These are phyloP conservation scores for Candida koratica DNA, from an alignment of 805 yeast genomes.

Conservation along the genomic window DNA sequence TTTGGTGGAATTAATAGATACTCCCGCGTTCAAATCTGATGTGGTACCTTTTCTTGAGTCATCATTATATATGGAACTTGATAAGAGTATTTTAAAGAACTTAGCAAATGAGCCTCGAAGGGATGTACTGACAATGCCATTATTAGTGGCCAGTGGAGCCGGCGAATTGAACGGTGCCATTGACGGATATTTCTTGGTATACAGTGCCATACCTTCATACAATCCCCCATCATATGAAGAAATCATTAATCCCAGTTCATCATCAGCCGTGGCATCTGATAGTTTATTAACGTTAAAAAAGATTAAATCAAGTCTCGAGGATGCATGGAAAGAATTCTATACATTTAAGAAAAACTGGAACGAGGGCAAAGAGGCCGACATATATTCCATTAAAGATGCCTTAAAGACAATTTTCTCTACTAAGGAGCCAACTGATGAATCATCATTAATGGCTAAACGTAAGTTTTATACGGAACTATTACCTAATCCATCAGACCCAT, in stretches of 20 bases:
- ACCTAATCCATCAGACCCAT: conserved; percentile 30
- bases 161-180: conserved; percentile 70
- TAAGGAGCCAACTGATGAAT: conserved; percentile 23
- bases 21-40: conserved; percentile 65
- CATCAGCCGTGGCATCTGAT: conserved; percentile 1
- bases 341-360: conserved; percentile 55
- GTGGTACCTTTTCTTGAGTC: conserved; percentile 75
- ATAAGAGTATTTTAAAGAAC: conserved; percentile 54
- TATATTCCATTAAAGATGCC: conserved; percentile 55
- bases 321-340: conserved; percentile 70
- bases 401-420: conserved; percentile 57
- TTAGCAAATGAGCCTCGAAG: conserved; percentile 60
- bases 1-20: conserved; percentile 65
- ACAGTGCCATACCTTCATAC: conserved; percentile 62
- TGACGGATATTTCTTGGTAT: conserved; percentile 70
- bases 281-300: conserved; percentile 9
- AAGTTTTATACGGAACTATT: conserved; percentile 17
- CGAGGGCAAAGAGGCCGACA: conserved; percentile 63
- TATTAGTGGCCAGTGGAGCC: conserved; percentile 75
- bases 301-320: conserved; percentile 57
- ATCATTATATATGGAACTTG: conserved; percentile 59
- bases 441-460: conserved; percentile 24
- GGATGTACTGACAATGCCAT: conserved; percentile 61
- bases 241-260: conserved; percentile 7
- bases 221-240: conserved; percentile 58